These are phyloP conservation scores for Apiotrichum veenhuisii DNA, from an alignment of 1,284 basidiomycete genomes.

Conservation along the genomic window DNA sequence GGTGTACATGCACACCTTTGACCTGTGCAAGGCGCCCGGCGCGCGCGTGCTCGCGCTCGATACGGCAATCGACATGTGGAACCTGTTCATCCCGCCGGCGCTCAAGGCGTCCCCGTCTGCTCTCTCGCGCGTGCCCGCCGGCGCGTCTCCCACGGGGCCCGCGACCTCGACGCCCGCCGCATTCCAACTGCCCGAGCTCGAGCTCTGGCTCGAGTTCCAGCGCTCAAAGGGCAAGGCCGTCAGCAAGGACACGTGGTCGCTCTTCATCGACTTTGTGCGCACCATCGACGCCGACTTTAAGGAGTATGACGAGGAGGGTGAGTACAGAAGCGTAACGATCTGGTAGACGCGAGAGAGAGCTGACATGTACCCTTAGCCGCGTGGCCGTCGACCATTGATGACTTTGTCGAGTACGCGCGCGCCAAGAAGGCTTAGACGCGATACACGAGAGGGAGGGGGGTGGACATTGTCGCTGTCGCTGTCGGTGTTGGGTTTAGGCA, in stretches of 20 bases:
- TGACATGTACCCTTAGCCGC: slow-evolving; percentile 28
- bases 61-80: slow-evolving; percentile 65
- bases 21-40: slow-evolving; percentile 74
- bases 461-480: not conserved
- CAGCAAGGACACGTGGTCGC: slow-evolving; percentile 90
- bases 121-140: slow-evolving; percentile 46
- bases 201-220: slow-evolving; percentile 79
- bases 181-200: slow-evolving; percentile 65
- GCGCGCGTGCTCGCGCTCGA: slow-evolving; percentile 52
- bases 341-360: no score
- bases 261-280: slow-evolving; percentile 64
- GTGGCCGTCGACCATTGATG: slow-evolving; percentile 51
- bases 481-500: not conserved
- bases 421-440: slow-evolving; percentile 13
- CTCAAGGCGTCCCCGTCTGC: slow-evolving; percentile 67
- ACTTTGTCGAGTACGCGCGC: slow-evolving; percentile 48
- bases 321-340: slow-evolving; percentile 7
- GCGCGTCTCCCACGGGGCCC: slow-evolving; percentile 42
- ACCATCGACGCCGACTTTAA: slow-evolving; percentile 74
- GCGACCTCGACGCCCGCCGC: slow-evolving; percentile 51
- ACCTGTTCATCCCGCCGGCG: slow-evolving; percentile 73
- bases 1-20: slow-evolving; percentile 86
- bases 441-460: not conserved
- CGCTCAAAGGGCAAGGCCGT: slow-evolving; percentile 73
- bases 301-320: slow-evolving; percentile 82